These are phyloP conservation scores for Macrolepiota dolichaula DNA, from an alignment of 768 basidiomycete genomes.

Conservation along the genomic window DNA sequence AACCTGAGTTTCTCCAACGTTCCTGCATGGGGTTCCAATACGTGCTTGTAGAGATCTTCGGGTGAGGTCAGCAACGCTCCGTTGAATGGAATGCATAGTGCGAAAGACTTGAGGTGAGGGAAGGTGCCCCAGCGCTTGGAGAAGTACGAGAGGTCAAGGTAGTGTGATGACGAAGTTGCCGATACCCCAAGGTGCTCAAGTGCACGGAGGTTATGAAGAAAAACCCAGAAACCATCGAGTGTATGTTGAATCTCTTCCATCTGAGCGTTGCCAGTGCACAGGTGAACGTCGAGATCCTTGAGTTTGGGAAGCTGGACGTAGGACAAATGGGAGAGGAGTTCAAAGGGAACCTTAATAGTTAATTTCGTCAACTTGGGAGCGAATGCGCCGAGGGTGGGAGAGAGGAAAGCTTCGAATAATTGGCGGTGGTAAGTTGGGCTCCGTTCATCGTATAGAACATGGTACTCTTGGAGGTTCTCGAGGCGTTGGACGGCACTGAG, in stretches of 20 bases:
- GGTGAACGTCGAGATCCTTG: conserved; percentile 29
- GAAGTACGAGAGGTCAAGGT: conserved; percentile 37
- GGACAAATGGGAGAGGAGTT: conserved; percentile 31
- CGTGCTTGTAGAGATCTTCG: conserved; percentile 27
- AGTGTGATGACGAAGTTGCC: conserved; percentile 31
- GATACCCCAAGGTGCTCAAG: conserved; percentile 33
- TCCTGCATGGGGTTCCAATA: conserved; percentile 27
- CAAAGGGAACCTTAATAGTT: conserved; percentile 35
- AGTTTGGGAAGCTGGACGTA: conserved; percentile 30
- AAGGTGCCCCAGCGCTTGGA: conserved; percentile 34
- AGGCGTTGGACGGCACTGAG: conserved; percentile 29
- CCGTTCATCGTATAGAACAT: conserved; percentile 35
- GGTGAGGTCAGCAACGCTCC: conserved; percentile 37
- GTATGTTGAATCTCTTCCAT: conserved; percentile 27
- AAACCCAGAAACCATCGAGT: conserved; percentile 41
- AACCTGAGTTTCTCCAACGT: conserved; percentile 35
- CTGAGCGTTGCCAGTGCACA: conserved; percentile 29
- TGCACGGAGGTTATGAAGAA: conserved; percentile 38
- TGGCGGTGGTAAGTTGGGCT: conserved; percentile 29
- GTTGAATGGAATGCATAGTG: conserved; percentile 42
- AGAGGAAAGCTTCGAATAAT: conserved; percentile 34
- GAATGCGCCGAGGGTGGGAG: conserved; percentile 30
- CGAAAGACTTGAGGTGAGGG: conserved; percentile 33
- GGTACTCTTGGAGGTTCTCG: conserved; percentile 31
- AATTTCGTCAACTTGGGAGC: conserved; percentile 29